These are phyloP conservation scores for Dioscorea alata DNA, from an alignment of 106 monocot species.

Conservation along the genomic window DNA sequence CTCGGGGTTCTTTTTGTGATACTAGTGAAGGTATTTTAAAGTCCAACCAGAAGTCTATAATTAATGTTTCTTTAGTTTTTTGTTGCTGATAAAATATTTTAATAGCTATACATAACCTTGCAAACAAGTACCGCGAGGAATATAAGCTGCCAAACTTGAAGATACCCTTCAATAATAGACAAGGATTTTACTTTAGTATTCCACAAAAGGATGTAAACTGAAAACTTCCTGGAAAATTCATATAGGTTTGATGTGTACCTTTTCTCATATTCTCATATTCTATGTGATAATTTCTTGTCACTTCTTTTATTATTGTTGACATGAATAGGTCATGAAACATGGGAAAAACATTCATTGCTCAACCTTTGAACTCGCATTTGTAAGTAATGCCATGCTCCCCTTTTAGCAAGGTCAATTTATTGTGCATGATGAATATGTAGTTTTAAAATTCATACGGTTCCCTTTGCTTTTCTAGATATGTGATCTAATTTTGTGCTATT, in stretches of 20 bases:
- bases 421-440: too few relatives aligned
- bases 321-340: slow-evolving; percentile 70
- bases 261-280: slow-evolving; percentile 4
- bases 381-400: slow-evolving; percentile 44
- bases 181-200: slow-evolving; percentile 94
- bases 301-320: background rate
- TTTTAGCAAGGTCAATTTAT: too few relatives aligned
- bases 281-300: background rate
- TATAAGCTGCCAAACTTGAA: slow-evolving; percentile 86
- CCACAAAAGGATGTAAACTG: slow-evolving; percentile 79
- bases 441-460: too few relatives aligned
- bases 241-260: slow-evolving; percentile 46
- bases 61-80: background rate
- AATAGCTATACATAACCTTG: slow-evolving; percentile 90
- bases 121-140: slow-evolving; percentile 85
- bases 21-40: slow-evolving; percentile 88
- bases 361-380: slow-evolving; percentile 94
- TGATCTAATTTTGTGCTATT: too few relatives aligned
- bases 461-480: too few relatives aligned
- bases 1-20: slow-evolving; percentile 86
- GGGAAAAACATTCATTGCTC: slow-evolving; percentile 93
- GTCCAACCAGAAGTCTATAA: background rate
- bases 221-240: slow-evolving; percentile 84
- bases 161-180: slow-evolving; percentile 79
- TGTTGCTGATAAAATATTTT: slow-evolving; percentile 15